phyloP scores from a whole-genome alignment of 495 filamentous ascomycete species.

The Sphaerosporella brunnea region DNA sequence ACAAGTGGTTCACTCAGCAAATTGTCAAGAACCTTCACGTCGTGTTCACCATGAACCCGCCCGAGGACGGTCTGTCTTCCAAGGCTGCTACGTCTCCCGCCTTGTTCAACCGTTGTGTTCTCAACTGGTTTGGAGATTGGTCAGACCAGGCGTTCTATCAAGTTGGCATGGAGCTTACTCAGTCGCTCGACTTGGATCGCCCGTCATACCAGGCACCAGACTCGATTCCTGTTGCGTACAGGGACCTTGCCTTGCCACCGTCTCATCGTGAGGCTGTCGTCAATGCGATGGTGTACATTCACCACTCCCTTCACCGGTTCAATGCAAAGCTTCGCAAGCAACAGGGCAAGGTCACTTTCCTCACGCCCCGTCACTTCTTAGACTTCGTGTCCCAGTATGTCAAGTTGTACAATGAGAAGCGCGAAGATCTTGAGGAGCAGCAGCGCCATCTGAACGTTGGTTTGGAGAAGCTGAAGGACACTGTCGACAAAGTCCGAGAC shows the following conservation, averaged over 20 bases:
- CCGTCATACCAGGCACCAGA: conserved; percentile 72
- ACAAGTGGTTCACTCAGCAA: conserved; percentile 99
- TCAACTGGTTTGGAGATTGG: conserved; percentile 99
- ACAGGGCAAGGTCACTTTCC: conserved; percentile 74
- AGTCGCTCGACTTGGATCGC: conserved; percentile 84
- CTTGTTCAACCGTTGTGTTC: conserved; percentile 94
- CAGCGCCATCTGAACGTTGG: conserved; percentile 95
- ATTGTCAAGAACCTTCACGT: conserved; percentile 98
- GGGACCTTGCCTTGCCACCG: conserved; percentile 64
- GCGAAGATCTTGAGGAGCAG: conserved; percentile 94
- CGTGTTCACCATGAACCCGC: conserved; percentile 99
- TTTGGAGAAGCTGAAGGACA: conserved; percentile 92
- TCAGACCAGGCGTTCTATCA: conserved; percentile 98
- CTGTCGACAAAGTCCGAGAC: conserved; percentile 92
- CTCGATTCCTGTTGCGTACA: conserved; percentile 77
- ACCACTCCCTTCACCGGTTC: conserved; percentile 80
- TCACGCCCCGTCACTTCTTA: conserved; percentile 90
- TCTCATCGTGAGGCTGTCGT: conserved; percentile 78
- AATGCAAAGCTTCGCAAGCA: conserved; percentile 79
- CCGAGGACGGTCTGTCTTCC: conserved; percentile 79
- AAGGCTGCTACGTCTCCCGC: conserved; percentile 95
- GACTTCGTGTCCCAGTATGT: conserved; percentile 98
- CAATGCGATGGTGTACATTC: conserved; percentile 97
- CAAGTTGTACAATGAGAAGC: conserved; percentile 92
- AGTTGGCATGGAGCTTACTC: conserved; percentile 86